phyloP scores from a whole-genome alignment of 2,329 filamentous ascomycete species.

The Drechslerella dactyloides region DNA sequence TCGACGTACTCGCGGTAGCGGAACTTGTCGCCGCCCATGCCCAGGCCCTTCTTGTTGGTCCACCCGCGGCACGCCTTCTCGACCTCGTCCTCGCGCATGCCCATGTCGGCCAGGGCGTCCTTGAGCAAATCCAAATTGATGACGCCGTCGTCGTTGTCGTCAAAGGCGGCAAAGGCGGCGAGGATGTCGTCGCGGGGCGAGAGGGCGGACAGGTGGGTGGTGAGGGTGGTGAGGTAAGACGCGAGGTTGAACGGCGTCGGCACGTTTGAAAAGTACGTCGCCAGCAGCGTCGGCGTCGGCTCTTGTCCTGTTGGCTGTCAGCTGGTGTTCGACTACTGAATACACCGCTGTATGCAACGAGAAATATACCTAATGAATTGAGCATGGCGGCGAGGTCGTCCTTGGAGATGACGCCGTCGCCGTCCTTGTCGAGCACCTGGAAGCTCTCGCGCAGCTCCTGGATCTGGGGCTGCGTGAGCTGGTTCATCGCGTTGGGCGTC shows the following conservation, averaged over 20 bases:
- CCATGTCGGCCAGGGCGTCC: slow-evolving; percentile 81
- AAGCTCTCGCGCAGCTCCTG: slow-evolving; percentile 90
- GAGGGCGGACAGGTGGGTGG: slow-evolving; percentile 73
- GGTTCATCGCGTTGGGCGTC: slow-evolving; percentile 63
- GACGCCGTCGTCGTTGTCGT: slow-evolving; percentile 93
- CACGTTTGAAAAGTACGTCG: slow-evolving; percentile 82
- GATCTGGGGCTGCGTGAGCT: slow-evolving; percentile 80
- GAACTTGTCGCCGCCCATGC: slow-evolving; percentile 80
- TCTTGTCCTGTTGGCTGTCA: slow-evolving; percentile 69
- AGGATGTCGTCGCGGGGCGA: slow-evolving; percentile 80
- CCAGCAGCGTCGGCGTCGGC: slow-evolving; percentile 68
- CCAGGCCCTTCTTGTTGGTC: slow-evolving; percentile 70
- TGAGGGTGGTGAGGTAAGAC: slow-evolving; percentile 81
- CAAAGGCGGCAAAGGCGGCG: slow-evolving; percentile 92
- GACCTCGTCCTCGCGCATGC: slow-evolving; percentile 71
- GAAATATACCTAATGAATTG: slow-evolving; percentile 72
- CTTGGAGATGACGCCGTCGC: slow-evolving; percentile 79
- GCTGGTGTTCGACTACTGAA: slow-evolving; percentile 1
- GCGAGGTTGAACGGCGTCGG: slow-evolving; percentile 80
- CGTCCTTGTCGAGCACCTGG: slow-evolving; percentile 87
- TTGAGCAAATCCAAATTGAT: slow-evolving; percentile 82
- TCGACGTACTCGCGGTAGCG: slow-evolving; percentile 88
- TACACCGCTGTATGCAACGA: neutral
- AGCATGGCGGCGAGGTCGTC: slow-evolving; percentile 89
- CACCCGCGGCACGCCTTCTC: slow-evolving; percentile 88